Evolutionary conservation across 2,329 filamentous ascomycete species (phyloP), one percentile per base, ranked within the genome.

Genomic region (Cladosporium austrohemisphaericum): DNA sequence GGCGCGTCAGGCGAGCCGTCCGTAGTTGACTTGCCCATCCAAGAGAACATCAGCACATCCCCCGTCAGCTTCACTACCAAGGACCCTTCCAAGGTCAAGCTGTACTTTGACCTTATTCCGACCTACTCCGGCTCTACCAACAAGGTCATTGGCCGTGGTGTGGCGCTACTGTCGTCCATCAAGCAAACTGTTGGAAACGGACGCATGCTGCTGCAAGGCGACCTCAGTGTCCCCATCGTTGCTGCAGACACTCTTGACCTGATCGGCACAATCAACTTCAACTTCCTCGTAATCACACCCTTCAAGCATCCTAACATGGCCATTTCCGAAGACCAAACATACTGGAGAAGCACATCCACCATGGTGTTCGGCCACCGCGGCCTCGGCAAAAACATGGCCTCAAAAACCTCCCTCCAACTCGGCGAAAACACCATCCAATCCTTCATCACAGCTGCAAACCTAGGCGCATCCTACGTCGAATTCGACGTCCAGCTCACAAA

Each of bases 401-500:
- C 85, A 23, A 88, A 89, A 64, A 88, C 84, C 53, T 96, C 91
- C 2, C 75, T 98, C 26, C 94, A 98, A 65, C 76, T 98, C 1
- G 94, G 93, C 52, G 93, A 98, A 69, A 98, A 98, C 67, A 98
- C 93, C 0, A 77, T 98, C 20, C 86, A 83, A 58, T 97, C 93
- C 0, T 98, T 98, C 70, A 95, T 97, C 62, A 89, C 92, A 2
- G 93, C 93, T 2, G 91, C 92, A 35, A 97, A 96, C 58, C 71
- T 98, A 44, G 93, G 93, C 7, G 93, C 81, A 10, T 79, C 78
- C 8, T 85, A 85, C 59, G 81, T 85, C 28, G 82, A 85, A 59
- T 81, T 81, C 62, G 93, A 98, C 65, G 93, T 98, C 1, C 93
- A 98, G 66, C 75, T 98, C 31, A 98, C 93, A n/a, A 98, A 98